These are phyloP conservation scores for Lodderomyces metapsilosis DNA, from an alignment of 1,139 yeast species.

Conservation along the genomic window DNA sequence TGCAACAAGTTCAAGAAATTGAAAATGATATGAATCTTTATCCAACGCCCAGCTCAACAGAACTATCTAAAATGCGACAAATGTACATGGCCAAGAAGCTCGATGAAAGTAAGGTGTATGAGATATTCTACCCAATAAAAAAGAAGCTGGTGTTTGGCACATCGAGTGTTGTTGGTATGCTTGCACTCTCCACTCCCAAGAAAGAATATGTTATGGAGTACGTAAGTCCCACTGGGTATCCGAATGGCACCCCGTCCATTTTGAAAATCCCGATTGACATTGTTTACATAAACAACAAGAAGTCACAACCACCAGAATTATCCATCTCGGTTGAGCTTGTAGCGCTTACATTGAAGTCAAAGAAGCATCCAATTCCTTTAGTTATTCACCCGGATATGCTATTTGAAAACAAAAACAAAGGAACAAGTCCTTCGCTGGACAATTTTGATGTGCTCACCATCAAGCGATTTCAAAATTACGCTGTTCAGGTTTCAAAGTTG, in stretches of 20 bases:
- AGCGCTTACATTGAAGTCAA: conserved; percentile 32
- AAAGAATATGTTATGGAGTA: conserved; percentile 26
- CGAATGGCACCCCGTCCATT: conserved; percentile 7
- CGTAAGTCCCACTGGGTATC: conserved; percentile 14
- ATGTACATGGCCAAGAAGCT: conserved; percentile 24
- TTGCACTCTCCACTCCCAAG: conserved; percentile 34
- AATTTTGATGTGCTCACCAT: conserved; percentile 33
- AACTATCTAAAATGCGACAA: conserved; percentile 31
- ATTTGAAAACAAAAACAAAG: conserved; percentile 32
- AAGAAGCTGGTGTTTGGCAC: conserved; percentile 32
- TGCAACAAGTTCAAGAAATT: conserved; percentile 7
- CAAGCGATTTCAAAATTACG: conserved; percentile 32
- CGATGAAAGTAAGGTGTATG: conserved; percentile 19
- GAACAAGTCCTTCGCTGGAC: conserved; percentile 18
- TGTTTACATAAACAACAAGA: conserved; percentile 18
- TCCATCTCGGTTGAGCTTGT: conserved; percentile 32
- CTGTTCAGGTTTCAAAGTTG: conserved; percentile 28
- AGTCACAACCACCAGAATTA: conserved; percentile 27
- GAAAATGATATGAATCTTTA: conserved; percentile 6
- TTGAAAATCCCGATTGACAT: conserved; percentile 29
- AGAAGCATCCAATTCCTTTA: conserved; percentile 34
- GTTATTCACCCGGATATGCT: conserved; percentile 37
- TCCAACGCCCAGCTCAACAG: conserved; percentile 23
- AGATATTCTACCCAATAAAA: conserved; percentile 32
- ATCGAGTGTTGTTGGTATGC: conserved; percentile 32